Conservation (phyloP, 2,329 filamentous ascomycete species). For the Aspergillus calidoustus region DNA sequence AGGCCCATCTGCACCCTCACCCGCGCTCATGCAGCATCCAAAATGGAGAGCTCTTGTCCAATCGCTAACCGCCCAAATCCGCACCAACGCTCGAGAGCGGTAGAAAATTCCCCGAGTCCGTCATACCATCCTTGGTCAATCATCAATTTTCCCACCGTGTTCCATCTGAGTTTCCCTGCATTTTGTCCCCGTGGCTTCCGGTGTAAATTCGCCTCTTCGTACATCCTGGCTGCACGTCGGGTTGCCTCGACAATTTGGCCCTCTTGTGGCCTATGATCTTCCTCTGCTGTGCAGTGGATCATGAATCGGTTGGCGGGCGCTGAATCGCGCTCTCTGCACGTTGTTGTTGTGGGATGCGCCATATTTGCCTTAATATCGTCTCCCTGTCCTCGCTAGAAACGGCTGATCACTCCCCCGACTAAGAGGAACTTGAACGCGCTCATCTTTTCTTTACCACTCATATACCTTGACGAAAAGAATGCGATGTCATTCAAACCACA, state of each 20-base stretch:
- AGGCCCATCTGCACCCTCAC: constrained; percentile 11
- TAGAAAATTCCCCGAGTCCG: constrained; percentile 18
- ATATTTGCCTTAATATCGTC: constrained; percentile 7
- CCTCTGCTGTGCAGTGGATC: constrained; percentile 6
- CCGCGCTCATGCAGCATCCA: constrained; percentile 15
- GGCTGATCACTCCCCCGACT: not conserved
- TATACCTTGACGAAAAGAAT: not conserved
- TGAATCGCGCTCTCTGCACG: constrained; percentile 5
- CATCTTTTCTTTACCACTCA: not conserved
- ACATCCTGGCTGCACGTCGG: constrained; percentile 16
- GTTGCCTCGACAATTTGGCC: constrained; percentile 18
- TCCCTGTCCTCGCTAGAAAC: not conserved
- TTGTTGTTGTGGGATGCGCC: constrained; percentile 3
- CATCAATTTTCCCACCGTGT: constrained; percentile 10
- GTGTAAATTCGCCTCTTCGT: constrained; percentile 17
- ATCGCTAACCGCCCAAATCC: constrained; percentile 27
- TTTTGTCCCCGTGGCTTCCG: constrained; percentile 13
- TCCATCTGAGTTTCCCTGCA: constrained; percentile 17
- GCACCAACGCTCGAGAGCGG: constrained; percentile 17
- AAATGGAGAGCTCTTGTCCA: constrained; percentile 23
- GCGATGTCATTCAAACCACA: not conserved
- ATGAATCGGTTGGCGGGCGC: constrained; percentile 17
- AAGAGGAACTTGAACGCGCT: not conserved
- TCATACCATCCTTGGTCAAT: constrained; percentile 18
- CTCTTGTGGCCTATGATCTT: constrained; percentile 18